These are phyloP conservation scores for Leccinum cinnamomeum DNA, from an alignment of 1,284 basidiomycete genomes.

Conservation along the genomic window DNA sequence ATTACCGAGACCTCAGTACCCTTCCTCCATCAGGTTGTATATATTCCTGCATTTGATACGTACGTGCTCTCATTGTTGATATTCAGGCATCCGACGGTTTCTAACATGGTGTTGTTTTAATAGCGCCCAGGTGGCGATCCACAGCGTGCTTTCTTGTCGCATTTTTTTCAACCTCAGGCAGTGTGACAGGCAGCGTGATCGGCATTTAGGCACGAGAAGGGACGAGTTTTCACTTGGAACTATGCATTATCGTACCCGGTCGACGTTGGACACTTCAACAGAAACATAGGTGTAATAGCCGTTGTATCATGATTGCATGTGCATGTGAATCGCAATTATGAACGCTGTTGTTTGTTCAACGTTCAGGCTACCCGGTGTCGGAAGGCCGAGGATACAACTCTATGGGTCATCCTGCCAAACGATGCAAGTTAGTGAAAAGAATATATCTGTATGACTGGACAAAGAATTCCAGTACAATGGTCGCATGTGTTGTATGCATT, in stretches of 20 bases:
- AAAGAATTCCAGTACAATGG: conserved; percentile 1
- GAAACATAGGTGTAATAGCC: not conserved
- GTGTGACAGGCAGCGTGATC: conserved; percentile 24
- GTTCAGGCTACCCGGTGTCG: not conserved
- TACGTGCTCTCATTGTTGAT: conserved; percentile 16
- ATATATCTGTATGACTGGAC: conserved; percentile 4
- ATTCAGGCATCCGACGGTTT: not conserved
- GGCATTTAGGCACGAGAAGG: not conserved
- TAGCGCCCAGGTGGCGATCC: conserved; percentile 31
- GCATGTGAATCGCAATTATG: not conserved
- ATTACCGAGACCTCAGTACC: not conserved
- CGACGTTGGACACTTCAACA: not conserved
- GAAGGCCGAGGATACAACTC: not conserved
- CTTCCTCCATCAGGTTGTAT: conserved; percentile 12
- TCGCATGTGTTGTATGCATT: not conserved
- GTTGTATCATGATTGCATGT: not conserved
- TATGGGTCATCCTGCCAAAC: not conserved
- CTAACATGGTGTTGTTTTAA: conserved; percentile 14
- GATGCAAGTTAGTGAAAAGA: not conserved
- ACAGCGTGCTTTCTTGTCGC: conserved; percentile 30
- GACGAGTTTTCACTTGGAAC: conserved; percentile 7
- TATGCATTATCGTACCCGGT: conserved; percentile 7
- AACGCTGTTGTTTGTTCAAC: not conserved
- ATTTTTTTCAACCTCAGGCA: conserved; percentile 33
- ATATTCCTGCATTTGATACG: conserved; percentile 28